Evolutionary conservation across 2,329 filamentous ascomycete species (phyloP), one percentile per base, ranked within the genome.

Genomic region (Ophiocordyceps robertsii): DNA sequence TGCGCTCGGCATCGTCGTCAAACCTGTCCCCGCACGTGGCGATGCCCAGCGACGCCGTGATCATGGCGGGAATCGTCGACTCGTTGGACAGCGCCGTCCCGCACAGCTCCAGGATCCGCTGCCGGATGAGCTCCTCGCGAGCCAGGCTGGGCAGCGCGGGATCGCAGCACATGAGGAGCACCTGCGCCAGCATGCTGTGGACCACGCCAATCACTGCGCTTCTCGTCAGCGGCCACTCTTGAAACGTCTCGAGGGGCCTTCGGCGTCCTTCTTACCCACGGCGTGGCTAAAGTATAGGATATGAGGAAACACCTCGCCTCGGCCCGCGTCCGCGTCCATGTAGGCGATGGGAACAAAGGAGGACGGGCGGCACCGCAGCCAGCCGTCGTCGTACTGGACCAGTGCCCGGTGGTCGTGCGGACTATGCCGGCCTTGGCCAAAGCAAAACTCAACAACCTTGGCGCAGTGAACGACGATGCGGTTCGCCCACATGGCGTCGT

Each of bases 401-500:
- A 79, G 57, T 21, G 64, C 59, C 7, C 54, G 58, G 62, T 73
- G 76, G 17, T 56, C 49, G 3, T 47, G 44, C 31, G 53, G 46
- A 45, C 46, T 37, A 41, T 56, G 47, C 44, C 60, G 47, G 51
- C 53, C 48, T 19, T 66, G 59, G 2, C 68, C 66, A 49, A 80
- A 81, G 53, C 77, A 82, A 50, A 71, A 79, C 46, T 78, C 74
- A 14, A 82, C 58, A 1, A 80, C 73, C 46, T 80, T 74, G n/a
- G 75, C 75, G 42, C 75, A 76, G 49, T 77, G 72, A 3, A 77
- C 67, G 0, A 82, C 68, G 14, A 77, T 72, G 14, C 75, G 67
- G 53, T 80, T 79, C 2, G 75, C 70, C 75, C 75, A 79, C 1
- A 64, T 64, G 45, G 68, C 69, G 46, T 78, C 75, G 37, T 68